Base-by-base conservation (phyloP, 352 stramenopile genomes). In the Pythium guiyangense region DNA sequence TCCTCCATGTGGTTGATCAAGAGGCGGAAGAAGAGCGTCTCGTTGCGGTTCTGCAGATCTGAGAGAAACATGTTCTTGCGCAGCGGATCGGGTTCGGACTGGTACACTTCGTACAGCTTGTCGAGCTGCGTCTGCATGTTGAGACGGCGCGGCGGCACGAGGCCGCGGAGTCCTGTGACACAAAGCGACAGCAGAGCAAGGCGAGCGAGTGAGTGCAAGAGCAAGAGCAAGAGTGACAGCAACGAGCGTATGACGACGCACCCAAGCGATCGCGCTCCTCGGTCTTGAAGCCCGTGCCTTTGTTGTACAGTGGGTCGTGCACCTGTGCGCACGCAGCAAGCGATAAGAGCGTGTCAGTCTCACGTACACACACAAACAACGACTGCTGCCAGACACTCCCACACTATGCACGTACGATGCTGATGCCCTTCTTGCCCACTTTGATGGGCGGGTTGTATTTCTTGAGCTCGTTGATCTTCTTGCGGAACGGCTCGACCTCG, bases 61-160 rank as follows among this genome's bases (percentile, higher is more conserved):
- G 73, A 92, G 47, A 99, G 72, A 69, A 97, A 97, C 29, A 96
- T 74, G 69, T 97, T 95, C 77, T 98, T 98, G 50, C 31, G 31
- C 31, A 37, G 31, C 31, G 31, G 31, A 12, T 37, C 31, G 10
- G 31, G 31, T 10, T 37, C 31, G 48, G 83, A 51, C 40, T 70
- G 76, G 53, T 77, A 90, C 29, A 78, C 73, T 47, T 86, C 65
- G 66, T 93, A 92, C 45, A 92, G 53, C 66, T 93, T 93, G 27
- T 77, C 63, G 29, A 90, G 72, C 71, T 90, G 84, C 50, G 70
- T 71, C 39, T 88, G 65, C 63, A 93, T 80, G 53, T 74, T 76
- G 43, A 95, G 69, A 25, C 72, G 73, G 20, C 82, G 78, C 22
- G 88, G 86, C 5, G 88, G 88, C 58, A 96, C 75, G 12, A 96